Base-by-base conservation (phyloP, 345 rosid species). In the Linum trigynum region DNA sequence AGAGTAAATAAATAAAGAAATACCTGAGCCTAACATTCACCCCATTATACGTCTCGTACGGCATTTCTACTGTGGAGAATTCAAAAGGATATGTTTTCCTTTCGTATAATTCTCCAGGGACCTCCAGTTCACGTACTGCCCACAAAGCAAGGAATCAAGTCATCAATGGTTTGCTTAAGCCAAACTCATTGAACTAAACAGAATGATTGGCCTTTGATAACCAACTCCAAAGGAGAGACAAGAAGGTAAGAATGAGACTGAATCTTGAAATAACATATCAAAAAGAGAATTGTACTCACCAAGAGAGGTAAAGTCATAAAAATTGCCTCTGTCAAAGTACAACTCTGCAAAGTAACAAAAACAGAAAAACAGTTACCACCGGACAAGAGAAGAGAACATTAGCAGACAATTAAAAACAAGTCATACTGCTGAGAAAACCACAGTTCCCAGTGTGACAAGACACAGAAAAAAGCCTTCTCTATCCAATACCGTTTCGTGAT, bases 21-120 rank as follows among this genome's bases (percentile, higher is more conserved):
- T 86, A 90, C 98, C 97, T 88, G 65, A 90, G 94, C 65, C 97
- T 85, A 72, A 92, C 97, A 80, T 92, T 90, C 61, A 90, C 90
- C 43, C 96, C 98, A 69, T 77, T 88, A 78, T 88, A 94, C 5
- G 99, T 85, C 81, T 94, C 97, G 45, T 90, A 82, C 2, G 97
- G 97, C 99, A 94, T 90, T 83, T 94, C 97, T 67, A 94, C 97
- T 0, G 91, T 85, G 15, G 99, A 82, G 74, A 94, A 94, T 66
- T 94, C 99, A 73, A 94, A 94, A 5, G 95, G 85, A 62, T 90
- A 94, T 8, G 95, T 73, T 73, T 94, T 94, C 60, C 79, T 82
- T 80, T 94, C 99, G 62, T 86, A 86, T 74, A 94, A 79, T 66
- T 94, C 97, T 73, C 99, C 97, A 66, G 96, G 99, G 67, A 94